Evolutionary conservation across 768 basidiomycete genomes (phyloP), one percentile per base, ranked within the genome.

Genomic region (Serendipita vermifera): DNA sequence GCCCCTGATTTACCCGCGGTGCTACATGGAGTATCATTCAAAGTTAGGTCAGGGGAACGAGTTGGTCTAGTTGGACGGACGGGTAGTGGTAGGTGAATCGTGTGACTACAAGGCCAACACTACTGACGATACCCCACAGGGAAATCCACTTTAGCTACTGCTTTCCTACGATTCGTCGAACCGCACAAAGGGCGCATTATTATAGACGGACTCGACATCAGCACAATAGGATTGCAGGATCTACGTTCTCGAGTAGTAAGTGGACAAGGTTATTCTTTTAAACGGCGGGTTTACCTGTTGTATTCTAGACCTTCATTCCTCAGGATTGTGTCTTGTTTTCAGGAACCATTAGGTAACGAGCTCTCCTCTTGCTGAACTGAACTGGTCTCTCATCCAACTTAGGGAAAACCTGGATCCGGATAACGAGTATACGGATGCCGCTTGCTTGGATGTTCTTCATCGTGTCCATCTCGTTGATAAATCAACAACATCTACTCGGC

Each of bases 151-250:
- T 17, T 57, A 43, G 56, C 56, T 9, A 41, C 46, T n/a, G 41
- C 56, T n/a, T 43, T 57, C 15, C 46, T 57, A 17, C 56, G 56
- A 4, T 57, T 57, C 43, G 56, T 57, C 9, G 56, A 94, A 64
- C 88, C 91, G 1, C 70, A 75, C 2, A 71, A 70, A 15, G 92
- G 92, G 0, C 75, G 75, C 22, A 90, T 96, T 51, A 29, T 86
- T 41, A 81, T 94, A n/a, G 91, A 92, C 59, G 91, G 89, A 3
- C 82, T 93, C 58, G 90, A 93, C 63, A 88, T 91, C 54, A 82
- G 83, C 1, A 82, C 72, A 3, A 91, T 96, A 56, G 89, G 90
- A 11, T 69, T 92, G 15, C 80, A 90, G 63, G 90, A 91, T 65
- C 64, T 93, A 59, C 76, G 86, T n/a, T 83, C 84, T 1, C 77